Base-by-base conservation (phyloP, 1,284 basidiomycete species). In the Pseudozyma hubeiensis region DNA sequence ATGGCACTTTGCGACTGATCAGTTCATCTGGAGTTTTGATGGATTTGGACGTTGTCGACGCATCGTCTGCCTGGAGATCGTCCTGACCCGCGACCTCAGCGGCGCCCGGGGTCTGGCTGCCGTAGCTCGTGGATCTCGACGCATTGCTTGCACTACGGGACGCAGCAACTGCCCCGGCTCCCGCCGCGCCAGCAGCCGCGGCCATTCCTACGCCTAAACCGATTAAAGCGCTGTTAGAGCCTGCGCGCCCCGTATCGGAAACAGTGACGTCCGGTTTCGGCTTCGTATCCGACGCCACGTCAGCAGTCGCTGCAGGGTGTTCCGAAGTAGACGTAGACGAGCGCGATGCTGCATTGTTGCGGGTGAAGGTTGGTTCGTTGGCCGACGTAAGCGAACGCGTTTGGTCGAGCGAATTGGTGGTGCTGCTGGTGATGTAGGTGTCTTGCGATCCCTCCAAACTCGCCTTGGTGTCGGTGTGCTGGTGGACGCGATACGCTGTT, bases 1-100 rank as follows among this genome's bases (percentile, higher is more conserved):
- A 80, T 11, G 78, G 78, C 17, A 81, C 68, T 37, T 80, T 80
- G 40, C 78, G 69, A 49, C 78, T 78, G n/a, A 72, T 70, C 29
- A 73, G 53, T 45, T 74, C 73, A 7, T 73, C 69, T 4, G 56
- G 14, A 5, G 53, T 29, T 41, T 61, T 64, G 41, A 53, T 31
- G 44, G 46, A 55, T 34, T 58, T 65, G 47, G 62, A 64, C 5
- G 57, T 54, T 7, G 67, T 40, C 10, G 57, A 65, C n/a, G 58
- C 53, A 35, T 70, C 67, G 35, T 64, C 67, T 14, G 50, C 58
- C 34, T 48, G 9, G 5, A 45, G 9, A 14, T 55, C 66, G 4
- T 69, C 66, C 10, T 44, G 52, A 24, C 40, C 48, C 13, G 40
- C 46, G 14, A 31, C 53, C 11, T 67, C 64, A 5, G 51, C 41